These are phyloP conservation scores for Talaromyces sp. DNA, from an alignment of 2,329 filamentous ascomycete genomes.

Conservation along the genomic window DNA sequence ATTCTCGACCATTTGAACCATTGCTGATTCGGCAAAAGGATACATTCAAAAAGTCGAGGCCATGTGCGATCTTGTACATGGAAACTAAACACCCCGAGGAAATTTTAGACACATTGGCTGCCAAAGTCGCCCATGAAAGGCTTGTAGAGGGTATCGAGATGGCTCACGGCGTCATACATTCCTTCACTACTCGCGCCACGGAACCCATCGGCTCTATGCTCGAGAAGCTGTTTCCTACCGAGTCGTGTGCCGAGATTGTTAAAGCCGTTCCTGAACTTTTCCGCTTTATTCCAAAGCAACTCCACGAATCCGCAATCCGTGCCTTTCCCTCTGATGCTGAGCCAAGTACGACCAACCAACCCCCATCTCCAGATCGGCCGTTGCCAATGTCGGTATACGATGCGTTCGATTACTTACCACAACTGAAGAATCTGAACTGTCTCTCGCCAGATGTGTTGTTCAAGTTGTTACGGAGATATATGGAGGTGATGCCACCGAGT, in stretches of 20 bases:
- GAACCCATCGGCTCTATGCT: constrained; percentile 24
- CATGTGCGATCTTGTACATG: constrained; percentile 30
- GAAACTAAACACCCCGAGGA: constrained; percentile 21
- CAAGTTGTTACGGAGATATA: constrained; percentile 2
- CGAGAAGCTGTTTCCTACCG: constrained; percentile 23
- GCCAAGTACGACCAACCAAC: not conserved
- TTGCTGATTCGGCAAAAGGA: constrained; percentile 54
- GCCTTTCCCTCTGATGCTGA: not conserved
- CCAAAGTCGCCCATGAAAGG: constrained; percentile 1
- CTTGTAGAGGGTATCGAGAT: constrained; percentile 15
- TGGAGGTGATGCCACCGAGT: not conserved
- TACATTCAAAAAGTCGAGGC: constrained; percentile 54
- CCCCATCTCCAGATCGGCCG: not conserved
- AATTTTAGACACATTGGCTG: constrained; percentile 3
- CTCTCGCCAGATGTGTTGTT: not conserved
- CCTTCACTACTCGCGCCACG: constrained; percentile 19
- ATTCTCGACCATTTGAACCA: constrained; percentile 65
- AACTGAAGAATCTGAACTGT: constrained; percentile 1
- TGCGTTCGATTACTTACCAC: constrained; percentile 7
- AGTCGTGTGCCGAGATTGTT: constrained; percentile 25
- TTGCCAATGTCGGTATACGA: constrained; percentile 1
- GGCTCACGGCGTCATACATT: constrained; percentile 20
- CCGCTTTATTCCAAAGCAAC: constrained; percentile 5
- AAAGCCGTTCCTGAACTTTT: constrained; percentile 26
- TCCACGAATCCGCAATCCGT: not conserved